These are phyloP conservation scores for Tetrahymena malaccensis DNA, from an alignment of 73 alveolate species.

Conservation along the genomic window DNA sequence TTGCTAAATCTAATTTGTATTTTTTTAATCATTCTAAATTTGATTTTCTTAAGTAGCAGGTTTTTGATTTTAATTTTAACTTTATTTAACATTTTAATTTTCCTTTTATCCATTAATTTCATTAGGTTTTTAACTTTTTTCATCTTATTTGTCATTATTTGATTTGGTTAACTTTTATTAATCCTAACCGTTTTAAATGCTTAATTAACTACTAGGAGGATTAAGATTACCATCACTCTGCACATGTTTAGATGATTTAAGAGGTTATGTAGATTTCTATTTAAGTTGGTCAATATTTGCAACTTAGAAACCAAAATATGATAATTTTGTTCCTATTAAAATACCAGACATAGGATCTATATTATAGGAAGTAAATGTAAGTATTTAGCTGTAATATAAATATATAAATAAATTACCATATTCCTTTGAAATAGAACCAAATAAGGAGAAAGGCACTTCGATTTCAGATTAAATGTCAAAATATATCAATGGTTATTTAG, in stretches of 20 bases:
- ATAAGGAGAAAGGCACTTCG: background rate
- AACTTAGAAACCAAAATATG: background rate
- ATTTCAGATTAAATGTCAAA: background rate
- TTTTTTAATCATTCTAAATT: background rate
- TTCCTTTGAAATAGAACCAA: background rate
- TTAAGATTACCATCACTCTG: background rate
- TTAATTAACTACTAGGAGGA: background rate
- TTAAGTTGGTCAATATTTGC: background rate
- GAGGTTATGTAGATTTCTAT: background rate
- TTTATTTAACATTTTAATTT: no score
- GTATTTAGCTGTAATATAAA: background rate
- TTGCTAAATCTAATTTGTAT: no score
- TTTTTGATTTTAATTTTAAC: no score
- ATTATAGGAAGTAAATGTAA: background rate
- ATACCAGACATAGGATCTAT: background rate
- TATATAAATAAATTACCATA: background rate
- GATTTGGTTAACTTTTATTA: background rate
- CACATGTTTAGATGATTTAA: background rate
- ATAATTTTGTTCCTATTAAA: background rate
- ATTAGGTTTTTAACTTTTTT: no score
- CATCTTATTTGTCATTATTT: background rate
- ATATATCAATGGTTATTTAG: background rate
- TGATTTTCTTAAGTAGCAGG: background rate
- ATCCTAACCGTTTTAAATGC: background rate
- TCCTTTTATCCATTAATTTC: background rate